These are phyloP conservation scores for Periconia sp. DNA, from an alignment of 2,329 filamentous ascomycete species.

Conservation along the genomic window DNA sequence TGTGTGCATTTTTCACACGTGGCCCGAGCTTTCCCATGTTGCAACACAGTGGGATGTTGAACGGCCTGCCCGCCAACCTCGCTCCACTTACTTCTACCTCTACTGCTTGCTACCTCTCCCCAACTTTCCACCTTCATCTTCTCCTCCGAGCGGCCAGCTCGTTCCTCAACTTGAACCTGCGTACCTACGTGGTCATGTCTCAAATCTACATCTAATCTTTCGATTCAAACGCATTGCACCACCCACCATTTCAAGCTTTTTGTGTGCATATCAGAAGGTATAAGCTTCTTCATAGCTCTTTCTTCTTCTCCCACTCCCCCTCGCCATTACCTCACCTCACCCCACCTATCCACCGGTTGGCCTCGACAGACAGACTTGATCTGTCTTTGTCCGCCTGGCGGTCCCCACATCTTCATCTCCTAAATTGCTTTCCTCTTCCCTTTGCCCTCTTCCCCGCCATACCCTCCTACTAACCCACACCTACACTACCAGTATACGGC, in stretches of 20 bases:
- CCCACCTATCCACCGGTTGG: background rate
- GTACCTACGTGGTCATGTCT: no score
- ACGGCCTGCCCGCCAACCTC: background rate
- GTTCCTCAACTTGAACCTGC: no score
- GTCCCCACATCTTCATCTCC: background rate
- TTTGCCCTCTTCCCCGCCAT: background rate
- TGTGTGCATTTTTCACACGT: background rate
- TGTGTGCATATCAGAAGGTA: no score
- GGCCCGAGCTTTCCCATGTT: constrained; percentile 4
- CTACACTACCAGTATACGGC: constrained; percentile 23
- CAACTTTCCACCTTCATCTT: background rate
- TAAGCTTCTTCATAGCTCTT: background rate
- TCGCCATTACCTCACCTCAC: background rate
- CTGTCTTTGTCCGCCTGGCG: background rate
- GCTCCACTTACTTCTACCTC: background rate
- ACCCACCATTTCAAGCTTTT: no score
- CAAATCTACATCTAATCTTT: no score
- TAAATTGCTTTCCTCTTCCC: constrained; percentile 11
- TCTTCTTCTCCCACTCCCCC: background rate
- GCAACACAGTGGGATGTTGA: constrained; percentile 1
- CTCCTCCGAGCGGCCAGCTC: no score
- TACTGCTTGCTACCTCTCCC: background rate
- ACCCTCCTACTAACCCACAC: constrained; percentile 8
- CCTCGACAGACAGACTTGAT: background rate
- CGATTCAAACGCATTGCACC: no score